Conservation (phyloP, 306 rosid species). For the Begonia peltatifolia region DNA sequence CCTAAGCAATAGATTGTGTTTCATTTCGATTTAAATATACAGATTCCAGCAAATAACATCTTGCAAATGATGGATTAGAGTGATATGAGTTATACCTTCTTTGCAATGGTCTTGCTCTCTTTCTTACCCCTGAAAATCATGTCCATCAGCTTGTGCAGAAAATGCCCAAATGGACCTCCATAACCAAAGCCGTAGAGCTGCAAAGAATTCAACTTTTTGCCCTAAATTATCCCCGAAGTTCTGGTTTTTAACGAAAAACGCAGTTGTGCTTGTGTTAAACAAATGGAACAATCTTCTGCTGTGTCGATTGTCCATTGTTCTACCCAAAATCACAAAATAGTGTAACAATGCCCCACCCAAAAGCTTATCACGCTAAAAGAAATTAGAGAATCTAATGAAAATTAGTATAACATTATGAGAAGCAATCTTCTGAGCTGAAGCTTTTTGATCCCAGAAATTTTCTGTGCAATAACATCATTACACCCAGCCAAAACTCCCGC, state of each 20-base stretch:
- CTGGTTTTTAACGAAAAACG: no score
- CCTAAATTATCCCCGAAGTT: no score
- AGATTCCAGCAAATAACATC: not conserved
- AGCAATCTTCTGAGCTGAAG: conserved; percentile 69
- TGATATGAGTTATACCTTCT: conserved; percentile 39
- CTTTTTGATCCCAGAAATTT: conserved; percentile 72
- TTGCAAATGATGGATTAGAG: no score
- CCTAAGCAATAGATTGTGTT: conserved; percentile 23
- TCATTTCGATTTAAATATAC: conserved; percentile 9
- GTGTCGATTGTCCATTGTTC: no score
- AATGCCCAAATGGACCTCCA: conserved; percentile 89
- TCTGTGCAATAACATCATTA: conserved; percentile 77
- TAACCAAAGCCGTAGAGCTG: conserved; percentile 91
- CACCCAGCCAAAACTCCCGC: conserved; percentile 68
- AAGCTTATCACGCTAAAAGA: not conserved
- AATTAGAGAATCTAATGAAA: not conserved
- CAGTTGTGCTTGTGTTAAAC: no score
- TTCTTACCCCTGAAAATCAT: conserved; percentile 61
- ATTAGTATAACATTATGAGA: conserved; percentile 48
- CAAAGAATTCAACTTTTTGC: conserved; percentile 8
- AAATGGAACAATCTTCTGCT: no score
- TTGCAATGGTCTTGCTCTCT: conserved; percentile 56
- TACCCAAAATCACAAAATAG: no score
- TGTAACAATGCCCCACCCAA: no score
- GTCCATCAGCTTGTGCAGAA: conserved; percentile 81